Base-by-base conservation (phyloP, 495 filamentous ascomycete genomes). In the Penicillium bialowiezense region DNA sequence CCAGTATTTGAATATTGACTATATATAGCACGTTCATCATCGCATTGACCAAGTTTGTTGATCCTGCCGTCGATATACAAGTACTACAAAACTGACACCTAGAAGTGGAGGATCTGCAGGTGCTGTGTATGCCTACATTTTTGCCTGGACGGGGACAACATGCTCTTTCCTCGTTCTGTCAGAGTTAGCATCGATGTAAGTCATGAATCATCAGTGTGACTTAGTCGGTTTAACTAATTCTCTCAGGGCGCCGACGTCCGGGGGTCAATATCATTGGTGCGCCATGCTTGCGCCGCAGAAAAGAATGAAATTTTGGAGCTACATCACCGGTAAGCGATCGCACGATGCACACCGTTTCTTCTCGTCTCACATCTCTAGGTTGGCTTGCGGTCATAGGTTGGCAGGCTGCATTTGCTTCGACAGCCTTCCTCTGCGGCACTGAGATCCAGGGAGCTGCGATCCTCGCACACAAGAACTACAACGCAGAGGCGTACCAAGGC, bases 111-210 rank as follows among this genome's bases (percentile, higher is more conserved):
- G 78, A 12, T 68, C 77, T 1, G 74, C 66, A 0, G 76, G 73
- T 14, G 68, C 77, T 0, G 55, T 82, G 3, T 80, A 76, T 63
- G 68, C 68, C 17, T 82, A 71, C 44, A 50, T 82, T 2, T 69
- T 76, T 47, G 67, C 60, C 15, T 80, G 75, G 75, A 43, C 69
- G 13, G 76, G 75, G 6, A 72, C 67, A n/a, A 52, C 64, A 3
- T 68, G 63, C 5, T 65, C 65, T 4, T 74, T 69, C 36, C 46
- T 61, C 54, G 53, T 65, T 44, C 34, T 73, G 59, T 46, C 59
- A 7, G 77, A 80, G 41, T 70, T 81, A 69, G 73, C 70, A 13
- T 75, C 69, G 15, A 47, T 68, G 75, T 71, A 50, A 19, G 62
- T 7, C 5, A 13, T n/a, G n/a, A n/a, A n/a, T n/a, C n/a, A n/a